Evolutionary conservation across 1,139 yeast species (phyloP).

Genomic region (Pichia sp.): DNA sequence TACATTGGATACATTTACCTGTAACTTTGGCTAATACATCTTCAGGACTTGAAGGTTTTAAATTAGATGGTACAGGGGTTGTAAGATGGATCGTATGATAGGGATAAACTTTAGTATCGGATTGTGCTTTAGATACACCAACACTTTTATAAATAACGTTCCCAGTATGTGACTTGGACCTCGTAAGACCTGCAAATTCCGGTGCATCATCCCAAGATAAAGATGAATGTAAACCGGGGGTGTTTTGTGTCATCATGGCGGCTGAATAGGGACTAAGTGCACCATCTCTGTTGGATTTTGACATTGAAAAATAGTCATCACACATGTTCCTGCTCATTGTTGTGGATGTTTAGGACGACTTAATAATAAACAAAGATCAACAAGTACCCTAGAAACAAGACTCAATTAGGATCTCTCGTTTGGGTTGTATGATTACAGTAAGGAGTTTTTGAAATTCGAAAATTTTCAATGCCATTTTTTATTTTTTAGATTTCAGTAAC

Average conservation of each 20-base stretch:
- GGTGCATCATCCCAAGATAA: slow-evolving; percentile 14
- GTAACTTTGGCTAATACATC: slow-evolving; percentile 9
- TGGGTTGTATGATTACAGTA: not conserved
- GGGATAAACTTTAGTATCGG: slow-evolving; percentile 9
- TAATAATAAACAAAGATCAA: not conserved
- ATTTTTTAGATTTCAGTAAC: too few species aligned
- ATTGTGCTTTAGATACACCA: not conserved
- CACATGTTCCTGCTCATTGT: slow-evolving; percentile 11
- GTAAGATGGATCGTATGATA: slow-evolving; percentile 23
- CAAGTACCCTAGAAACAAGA: not conserved
- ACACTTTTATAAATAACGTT: not conserved
- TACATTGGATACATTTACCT: slow-evolving; percentile 13
- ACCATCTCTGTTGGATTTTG: slow-evolving; percentile 4
- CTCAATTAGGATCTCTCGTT: not conserved
- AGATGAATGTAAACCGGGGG: slow-evolving; percentile 2
- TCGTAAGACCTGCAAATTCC: slow-evolving; percentile 6
- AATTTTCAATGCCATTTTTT: too few species aligned
- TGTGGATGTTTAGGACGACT: not conserved
- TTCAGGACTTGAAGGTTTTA: slow-evolving; percentile 21
- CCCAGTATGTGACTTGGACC: slow-evolving; percentile 9
- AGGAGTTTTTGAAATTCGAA: not conserved
- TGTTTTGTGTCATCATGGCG: too few species aligned
- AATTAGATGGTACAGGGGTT: slow-evolving; percentile 13
- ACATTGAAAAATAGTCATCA: slow-evolving; percentile 12
- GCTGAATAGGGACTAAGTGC: slow-evolving; percentile 5